Evolutionary conservation across 1,284 basidiomycete genomes (phyloP), one percentile per base, ranked within the genome.

Genomic region (Cryptococcus sp.): DNA sequence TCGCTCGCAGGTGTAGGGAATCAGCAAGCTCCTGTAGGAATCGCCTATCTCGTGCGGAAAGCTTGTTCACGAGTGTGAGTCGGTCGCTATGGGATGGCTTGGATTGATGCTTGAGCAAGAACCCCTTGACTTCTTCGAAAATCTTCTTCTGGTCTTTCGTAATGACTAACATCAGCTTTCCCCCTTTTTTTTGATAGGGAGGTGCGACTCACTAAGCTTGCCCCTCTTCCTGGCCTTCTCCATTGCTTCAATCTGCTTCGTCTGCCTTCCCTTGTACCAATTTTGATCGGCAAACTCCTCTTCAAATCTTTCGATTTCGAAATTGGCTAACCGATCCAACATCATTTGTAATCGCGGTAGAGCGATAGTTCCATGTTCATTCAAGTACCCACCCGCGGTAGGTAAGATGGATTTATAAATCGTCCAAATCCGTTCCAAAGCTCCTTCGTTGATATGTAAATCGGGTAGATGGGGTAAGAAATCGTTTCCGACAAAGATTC

Each of bases 401-500:
- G 92, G 92, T 19, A 98, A 74, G 18, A 93, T 83, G 69, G 84
- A 85, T 80, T 96, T 97, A 77, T 98, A 98, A 45, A 97, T 89
- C 18, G 88, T 87, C 74, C 97, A 98, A 54, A 98, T 78, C 56
- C 82, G 82, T 75, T 96, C 91, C 60, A 98, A 74, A 3, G 91
- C 94, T 64, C 97, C 96, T 75, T 97, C 91, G 69, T 98, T 93
- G 72, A 98, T 98, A 71, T 98, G 96, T 39, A 98, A 74, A 71
- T 96, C 92, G 5, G 94, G 96, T 48, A 98, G 77, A 77, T 98
- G 91, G 7, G 94, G 94, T 61, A 98, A 80, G 80, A 99, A 99
- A 78, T 99, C 96, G 79, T 99, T 99, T 64, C 96, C 96, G 69
- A 99, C 94, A 75, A 99, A 98, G 83, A 99, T 98, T 68, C 98